Evolutionary conservation across 495 filamentous ascomycete species (phyloP), one percentile per base, ranked within the genome.

Genomic region (Neurospora sp.): DNA sequence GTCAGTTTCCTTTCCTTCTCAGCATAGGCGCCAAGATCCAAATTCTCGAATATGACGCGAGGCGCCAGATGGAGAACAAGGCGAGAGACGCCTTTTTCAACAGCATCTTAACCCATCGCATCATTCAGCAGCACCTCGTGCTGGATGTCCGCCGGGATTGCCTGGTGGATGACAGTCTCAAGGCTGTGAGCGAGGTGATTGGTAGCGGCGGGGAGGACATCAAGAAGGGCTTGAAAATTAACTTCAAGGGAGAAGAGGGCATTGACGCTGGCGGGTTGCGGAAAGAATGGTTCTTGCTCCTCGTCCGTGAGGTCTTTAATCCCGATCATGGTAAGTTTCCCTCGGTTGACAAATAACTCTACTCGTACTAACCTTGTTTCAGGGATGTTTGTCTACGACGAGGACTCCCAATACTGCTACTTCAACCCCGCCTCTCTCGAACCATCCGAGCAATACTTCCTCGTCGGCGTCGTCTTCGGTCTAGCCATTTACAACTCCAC

Each of bases 401-500:
- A 97, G n/a, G 94, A 98, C 75, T 97, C 94, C 6, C 87, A 89
- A 42, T 94, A 92, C 77, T 97, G 94, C 80, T 98, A 98, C 81
- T 98, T 98, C 85, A 98, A 97, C 78, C 92, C 94, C 2, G 88
- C 91, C 77, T 93, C 92, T 53, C 93, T 97, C 76, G 94, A 98
- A 79, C 94, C 93, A 0, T 95, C 95, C 9, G 93, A 97, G 78
- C 94, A 97, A 75, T 98, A 92, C 79, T 97, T 94, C 77, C 84
- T 98, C 61, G 93, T 98, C 68, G 94, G 94, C 35, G 93, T 94
- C 44, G 82, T 97, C 40, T 87, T 97, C 37, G 94, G 94, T 4
- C 87, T 98, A 35, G 94, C 94, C 22, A 97, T 98, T 76, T 97
- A 98, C 84, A 97, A 98, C 81, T 96, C 93, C 2, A 98, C 93